Base-by-base conservation (phyloP, 345 rosid genomes). In the Viola odorata region DNA sequence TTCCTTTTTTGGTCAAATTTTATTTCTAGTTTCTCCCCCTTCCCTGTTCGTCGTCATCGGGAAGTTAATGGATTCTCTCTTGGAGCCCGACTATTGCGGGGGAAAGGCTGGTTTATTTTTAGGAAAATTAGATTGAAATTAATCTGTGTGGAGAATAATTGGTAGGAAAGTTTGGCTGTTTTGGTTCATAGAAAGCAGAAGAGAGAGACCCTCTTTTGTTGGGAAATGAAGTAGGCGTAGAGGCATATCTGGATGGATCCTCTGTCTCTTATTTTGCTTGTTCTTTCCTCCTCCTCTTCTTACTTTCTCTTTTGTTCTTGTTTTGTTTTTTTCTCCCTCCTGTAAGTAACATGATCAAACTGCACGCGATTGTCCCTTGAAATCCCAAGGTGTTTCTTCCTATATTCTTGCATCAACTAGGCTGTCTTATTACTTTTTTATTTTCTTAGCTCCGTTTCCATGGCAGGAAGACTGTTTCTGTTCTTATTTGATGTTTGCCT, bases 71-170 rank as follows among this genome's bases (percentile, higher is more conserved):
- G n/a, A n/a, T n/a, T n/a, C 16, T 52, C 1, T 52, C n/a, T 8
- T 40, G 13, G 50, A 50, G 50, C 37, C 77, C 84, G 78, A 58
- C 61, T 76, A 74, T 81, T 70, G 16, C 77, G 84, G 86, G 48
- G 65, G 52, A 67, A 73, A 60, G 32, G 53, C 15, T n/a, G 5
- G 55, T 53, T 61, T 63, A 44, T 60, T 64, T 60, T 32, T 49
- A 51, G 56, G 8, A 7, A 36, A 17, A 51, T 40, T 15, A 50
- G 49, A 57, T 47, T 10, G 54, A 36, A 45, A 65, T 73, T 44
- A 6, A 1, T 44, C 1, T 44, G 65, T 71, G 81, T 67, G 81
- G 77, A 77, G 82, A 72, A 67, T 63, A 71, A 60, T 64, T 69
- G 64, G 64, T 57, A 53, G 60, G 50, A 58, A 41, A 56, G 11